Percentiles rank a stretch among this genome's conserved stretches.
Evolutionary conservation across 129 eudicot genomes (phyloP).

Genomic region (Saussurea involucrata): DNA sequence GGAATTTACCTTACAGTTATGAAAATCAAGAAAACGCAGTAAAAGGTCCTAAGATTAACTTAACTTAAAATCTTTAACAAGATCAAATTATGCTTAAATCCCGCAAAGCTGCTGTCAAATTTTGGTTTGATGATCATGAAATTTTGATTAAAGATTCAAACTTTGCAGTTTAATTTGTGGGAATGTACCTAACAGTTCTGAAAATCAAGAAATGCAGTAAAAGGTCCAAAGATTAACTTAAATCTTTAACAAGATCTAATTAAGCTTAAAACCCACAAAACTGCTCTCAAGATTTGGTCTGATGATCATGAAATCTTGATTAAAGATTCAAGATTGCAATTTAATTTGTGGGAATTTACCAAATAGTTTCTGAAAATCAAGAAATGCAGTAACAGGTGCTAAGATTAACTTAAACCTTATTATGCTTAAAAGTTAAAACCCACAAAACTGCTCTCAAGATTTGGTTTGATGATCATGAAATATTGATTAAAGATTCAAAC

Average conservation of each 20-base stretch:
- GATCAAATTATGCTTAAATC: neutral
- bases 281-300: neutral
- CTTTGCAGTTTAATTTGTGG: neutral
- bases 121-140: neutral
- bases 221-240: neutral
- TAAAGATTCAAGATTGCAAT: neutral
- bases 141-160: neutral
- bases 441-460: neutral
- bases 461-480: neutral
- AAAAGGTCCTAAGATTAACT: neutral
- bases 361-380: neutral
- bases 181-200: neutral
- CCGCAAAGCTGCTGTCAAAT: neutral
- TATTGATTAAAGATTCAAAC: neutral
- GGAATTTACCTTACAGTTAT: neutral
- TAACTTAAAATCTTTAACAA: neutral
- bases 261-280: neutral
- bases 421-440: neutral
- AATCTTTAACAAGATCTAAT: neutral
- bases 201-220: neutral
- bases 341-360: neutral
- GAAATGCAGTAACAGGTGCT: neutral
- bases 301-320: neutral
- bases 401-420: neutral
- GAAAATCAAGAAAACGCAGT: neutral